A percentile compares a stretch with the other conserved stretches of the same genome.
Conservation (phyloP, 768 basidiomycete species). For the Naganishia antarctica region DNA sequence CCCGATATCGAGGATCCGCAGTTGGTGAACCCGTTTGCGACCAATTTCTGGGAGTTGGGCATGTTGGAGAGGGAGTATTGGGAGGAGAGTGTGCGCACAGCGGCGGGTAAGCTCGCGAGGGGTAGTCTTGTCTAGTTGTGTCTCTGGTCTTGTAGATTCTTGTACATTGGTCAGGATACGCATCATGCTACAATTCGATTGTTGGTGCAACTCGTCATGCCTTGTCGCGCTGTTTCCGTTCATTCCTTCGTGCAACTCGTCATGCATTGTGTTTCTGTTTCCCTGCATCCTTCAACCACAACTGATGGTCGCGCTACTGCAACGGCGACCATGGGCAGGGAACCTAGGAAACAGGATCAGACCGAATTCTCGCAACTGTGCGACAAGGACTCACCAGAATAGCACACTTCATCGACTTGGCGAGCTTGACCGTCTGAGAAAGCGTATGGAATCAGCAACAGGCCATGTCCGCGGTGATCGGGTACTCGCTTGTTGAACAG, state of each 20-base stretch:
- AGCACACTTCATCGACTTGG: constrained; percentile 77
- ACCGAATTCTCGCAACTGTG: not conserved
- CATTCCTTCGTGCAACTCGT: too few species aligned
- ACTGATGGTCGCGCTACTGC: too few species aligned
- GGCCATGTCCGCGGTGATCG: not conserved
- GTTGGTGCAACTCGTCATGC: too few species aligned
- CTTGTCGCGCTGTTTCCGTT: not conserved
- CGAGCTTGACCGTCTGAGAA: constrained; percentile 72
- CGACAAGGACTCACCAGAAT: constrained; percentile 56
- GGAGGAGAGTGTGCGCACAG: constrained; percentile 65
- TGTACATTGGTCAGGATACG: not conserved
- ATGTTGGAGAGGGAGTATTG: constrained; percentile 56
- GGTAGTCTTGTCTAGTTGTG: constrained; percentile 10
- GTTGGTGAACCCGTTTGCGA: constrained; percentile 59
- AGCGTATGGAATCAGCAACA: constrained; percentile 44
- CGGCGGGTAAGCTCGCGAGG: constrained; percentile 54
- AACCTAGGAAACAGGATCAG: constrained; percentile 14
- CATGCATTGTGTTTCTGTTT: not conserved
- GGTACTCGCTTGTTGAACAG: constrained; percentile 76
- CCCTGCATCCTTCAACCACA: too few species aligned
- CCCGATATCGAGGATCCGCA: constrained; percentile 79
- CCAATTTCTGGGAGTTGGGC: constrained; percentile 76
- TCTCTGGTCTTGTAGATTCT: too few species aligned
- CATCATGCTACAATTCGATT: too few species aligned
- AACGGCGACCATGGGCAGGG: constrained; percentile 45